Conservation (phyloP, 164 flowering plant species). For the Macadamia tetraphylla region DNA sequence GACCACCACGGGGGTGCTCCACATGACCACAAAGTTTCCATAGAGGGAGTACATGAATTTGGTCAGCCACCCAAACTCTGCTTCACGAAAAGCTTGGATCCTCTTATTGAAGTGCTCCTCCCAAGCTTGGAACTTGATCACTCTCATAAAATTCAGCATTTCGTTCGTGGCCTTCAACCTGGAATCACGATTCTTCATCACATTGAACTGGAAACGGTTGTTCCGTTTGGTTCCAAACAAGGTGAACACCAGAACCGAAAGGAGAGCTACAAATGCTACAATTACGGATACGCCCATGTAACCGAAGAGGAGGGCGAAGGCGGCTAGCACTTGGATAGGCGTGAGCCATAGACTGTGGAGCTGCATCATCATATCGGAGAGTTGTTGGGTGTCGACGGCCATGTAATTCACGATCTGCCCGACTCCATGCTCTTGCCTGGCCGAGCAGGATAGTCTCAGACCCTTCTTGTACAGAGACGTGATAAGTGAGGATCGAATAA, state of each 20-base stretch:
- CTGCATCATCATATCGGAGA: slow-evolving; percentile 89
- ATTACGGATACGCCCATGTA: slow-evolving; percentile 50
- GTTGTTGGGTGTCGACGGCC: slow-evolving; percentile 97
- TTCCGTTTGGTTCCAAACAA: slow-evolving; percentile 47
- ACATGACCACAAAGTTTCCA: slow-evolving; percentile 60
- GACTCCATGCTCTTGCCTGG: slow-evolving; percentile 85
- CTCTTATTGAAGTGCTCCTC: slow-evolving; percentile 80
- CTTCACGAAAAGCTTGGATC: slow-evolving; percentile 46
- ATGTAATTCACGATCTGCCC: slow-evolving; percentile 97
- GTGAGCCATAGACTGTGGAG: slow-evolving; percentile 77
- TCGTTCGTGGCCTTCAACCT: slow-evolving; percentile 91
- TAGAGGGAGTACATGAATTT: slow-evolving; percentile 67
- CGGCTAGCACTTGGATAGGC: slow-evolving; percentile 68
- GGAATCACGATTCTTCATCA: slow-evolving; percentile 69
- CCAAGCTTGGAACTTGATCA: slow-evolving; percentile 97
- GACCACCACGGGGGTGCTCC: slow-evolving; percentile 70
- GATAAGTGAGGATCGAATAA: slow-evolving; percentile 66
- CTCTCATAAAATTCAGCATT: slow-evolving; percentile 87
- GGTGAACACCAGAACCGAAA: slow-evolving; percentile 44
- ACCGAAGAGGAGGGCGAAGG: slow-evolving; percentile 58
- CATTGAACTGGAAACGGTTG: slow-evolving; percentile 50
- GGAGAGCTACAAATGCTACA: slow-evolving; percentile 45
- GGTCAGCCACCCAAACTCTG: slow-evolving; percentile 71
- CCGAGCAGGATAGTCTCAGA: slow-evolving; percentile 65
- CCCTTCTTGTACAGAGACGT: slow-evolving; percentile 87